Conservation (phyloP, 2,329 filamentous ascomycete species). For the Pestalotiopsis sp. region DNA sequence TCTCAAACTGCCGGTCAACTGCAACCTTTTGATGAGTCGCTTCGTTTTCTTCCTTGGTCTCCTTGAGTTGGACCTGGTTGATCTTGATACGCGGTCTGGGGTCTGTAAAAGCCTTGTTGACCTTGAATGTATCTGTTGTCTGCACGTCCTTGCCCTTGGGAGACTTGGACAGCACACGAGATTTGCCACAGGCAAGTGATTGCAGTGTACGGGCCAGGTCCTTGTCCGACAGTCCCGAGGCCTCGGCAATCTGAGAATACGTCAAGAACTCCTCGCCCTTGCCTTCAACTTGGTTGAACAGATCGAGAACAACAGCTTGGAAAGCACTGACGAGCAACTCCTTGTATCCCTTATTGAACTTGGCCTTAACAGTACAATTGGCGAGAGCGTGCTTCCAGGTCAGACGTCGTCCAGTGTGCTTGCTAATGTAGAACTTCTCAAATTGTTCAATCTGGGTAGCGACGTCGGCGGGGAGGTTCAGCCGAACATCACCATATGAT, state of each 20-base stretch:
- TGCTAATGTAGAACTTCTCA: conserved; percentile 82
- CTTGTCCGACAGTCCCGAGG: conserved; percentile 72
- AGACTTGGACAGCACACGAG: conserved; percentile 80
- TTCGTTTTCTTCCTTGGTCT: conserved; percentile 93
- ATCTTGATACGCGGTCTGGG: conserved; percentile 93
- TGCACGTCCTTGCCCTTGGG: conserved; percentile 84
- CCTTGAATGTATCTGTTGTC: conserved; percentile 77
- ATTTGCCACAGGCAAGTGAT: conserved; percentile 89
- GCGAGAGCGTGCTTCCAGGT: conserved; percentile 94
- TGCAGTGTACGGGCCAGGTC: conserved; percentile 91
- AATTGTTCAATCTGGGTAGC: conserved; percentile 79
- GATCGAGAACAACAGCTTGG: conserved; percentile 85
- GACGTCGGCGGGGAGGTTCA: conserved; percentile 77
- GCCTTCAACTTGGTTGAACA: conserved; percentile 76
- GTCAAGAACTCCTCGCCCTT: conserved; percentile 61
- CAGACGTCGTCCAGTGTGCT: conserved; percentile 85
- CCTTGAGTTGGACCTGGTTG: conserved; percentile 96
- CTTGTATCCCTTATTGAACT: conserved; percentile 79
- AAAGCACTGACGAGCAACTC: conserved; percentile 90
- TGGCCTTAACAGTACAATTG: conserved; percentile 82
- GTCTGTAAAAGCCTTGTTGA: conserved; percentile 78
- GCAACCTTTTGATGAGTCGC: conserved; percentile 89
- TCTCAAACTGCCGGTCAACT: conserved; percentile 91
- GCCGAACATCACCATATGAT: conserved; percentile 74
- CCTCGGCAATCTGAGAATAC: conserved; percentile 75